Evolutionary conservation across 2,329 filamentous ascomycete species (phyloP), one percentile per base, ranked within the genome.

Genomic region (Botryotinia convoluta): DNA sequence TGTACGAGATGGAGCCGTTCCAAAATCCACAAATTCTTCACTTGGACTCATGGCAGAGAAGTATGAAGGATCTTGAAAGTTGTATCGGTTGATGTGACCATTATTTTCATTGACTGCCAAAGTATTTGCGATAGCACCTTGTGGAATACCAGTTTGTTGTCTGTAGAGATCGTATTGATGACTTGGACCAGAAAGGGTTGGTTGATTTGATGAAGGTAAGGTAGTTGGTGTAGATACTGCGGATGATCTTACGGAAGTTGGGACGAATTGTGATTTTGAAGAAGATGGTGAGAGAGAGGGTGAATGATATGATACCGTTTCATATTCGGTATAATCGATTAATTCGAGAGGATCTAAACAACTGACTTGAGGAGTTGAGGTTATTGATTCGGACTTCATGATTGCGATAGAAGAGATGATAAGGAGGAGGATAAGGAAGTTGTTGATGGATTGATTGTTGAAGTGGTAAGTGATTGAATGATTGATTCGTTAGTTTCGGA

Each of bases 121-220:
- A 20, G 95, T 92, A 82, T 89, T 93, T 60, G 92, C 90, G 76
- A 96, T 86, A 70, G 94, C 95, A 75, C 94, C 94, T 1, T 93
- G 91, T 0, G 96, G 93, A 44, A 98, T 90, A 76, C 95, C 94
- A 5, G 96, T 98, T 85, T 98, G 95, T 82, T 99, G 96, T 84
- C 94, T 93, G 85, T 98, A 97, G 81, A 93, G 90, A 80, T 94
- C 93, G 86, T 98, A 98, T 83, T 97, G 93, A 84, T 98, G 95
- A 83, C 94, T 97, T 14, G 96, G 95, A 51, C 90, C 93, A 65
- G 90, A 90, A 80, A 95, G 89, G 32, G 87, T 84, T 76, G 87
- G 87, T 75, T 91, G 88, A 45, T 48, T 29, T 39, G 79, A 82
- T 12, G 87, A 82, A 29, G 88, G 82, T 73, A 91, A 82, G 51